Evolutionary conservation across 2,329 filamentous ascomycete species (phyloP), one percentile per base, ranked within the genome.

Genomic region (Hysterium pulicare): DNA sequence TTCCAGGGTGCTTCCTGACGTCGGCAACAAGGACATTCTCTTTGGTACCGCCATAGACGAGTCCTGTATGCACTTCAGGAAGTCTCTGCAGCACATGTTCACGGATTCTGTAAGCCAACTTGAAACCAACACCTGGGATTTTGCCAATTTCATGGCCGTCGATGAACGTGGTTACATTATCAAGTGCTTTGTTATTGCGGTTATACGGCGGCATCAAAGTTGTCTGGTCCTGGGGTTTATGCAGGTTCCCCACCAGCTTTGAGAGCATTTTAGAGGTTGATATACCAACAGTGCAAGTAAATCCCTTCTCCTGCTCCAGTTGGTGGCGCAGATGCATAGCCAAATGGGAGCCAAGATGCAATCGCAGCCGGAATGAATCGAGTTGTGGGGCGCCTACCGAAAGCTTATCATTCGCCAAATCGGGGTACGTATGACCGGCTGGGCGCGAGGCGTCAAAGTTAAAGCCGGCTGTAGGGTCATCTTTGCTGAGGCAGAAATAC

Each of bases 191-290:
- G 15, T 41, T 38, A 6, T 42, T 44, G 17, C 50, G 54, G 3
- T 72, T 71, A 41, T 79, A 78, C 2, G 85, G 79, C 4, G 86
- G 82, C 33, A 95, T 68, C 6, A 97, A 71, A 0, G 87, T 89
- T 0, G 91, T 97, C 66, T 97, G 93, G 47, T 81, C 85, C 45
- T 84, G 83, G 1, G 91, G 91, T 68, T 97, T 97, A 62, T 96
- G 82, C 45, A 84, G 73, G 62, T 82, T 86, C 10, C 91, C 91
- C 8, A 83, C 87, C 11, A 97, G 76, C 66, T 97, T 97, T 45
- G 87, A 82, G 9, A 95, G 73, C 4, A 91, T 67, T 66, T 97
- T 97, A 58, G 85, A 91, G 1, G 88, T 94, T 2, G 90, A 85
- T 17, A 97, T 82, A 3, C 91, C 91, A 32, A 87, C 90, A 1